Conservation (phyloP, 768 basidiomycete species). For the Boletus fagicola region DNA sequence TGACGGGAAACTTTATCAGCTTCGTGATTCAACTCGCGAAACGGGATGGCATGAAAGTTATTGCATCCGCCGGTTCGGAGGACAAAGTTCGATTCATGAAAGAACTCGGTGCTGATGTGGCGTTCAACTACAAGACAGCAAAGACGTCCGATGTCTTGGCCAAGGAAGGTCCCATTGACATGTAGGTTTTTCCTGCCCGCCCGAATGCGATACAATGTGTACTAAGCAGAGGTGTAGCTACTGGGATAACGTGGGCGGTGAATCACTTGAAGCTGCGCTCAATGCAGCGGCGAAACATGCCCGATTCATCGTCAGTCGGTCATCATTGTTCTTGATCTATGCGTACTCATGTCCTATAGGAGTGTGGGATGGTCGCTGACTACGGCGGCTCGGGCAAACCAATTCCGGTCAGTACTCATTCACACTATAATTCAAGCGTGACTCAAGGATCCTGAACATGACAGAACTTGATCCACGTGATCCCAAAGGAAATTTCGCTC, state of each 20-base stretch:
- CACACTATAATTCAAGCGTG: not conserved
- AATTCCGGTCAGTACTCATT: not conserved
- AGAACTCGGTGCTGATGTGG: constrained; percentile 63
- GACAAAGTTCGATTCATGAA: constrained; percentile 66
- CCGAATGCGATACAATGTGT: not conserved
- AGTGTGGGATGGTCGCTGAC: constrained; percentile 30
- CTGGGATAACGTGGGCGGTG: constrained; percentile 57
- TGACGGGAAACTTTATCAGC: constrained; percentile 20
- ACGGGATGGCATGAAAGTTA: constrained; percentile 56
- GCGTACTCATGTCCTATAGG: constrained; percentile 16
- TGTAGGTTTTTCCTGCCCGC: constrained; percentile 32
- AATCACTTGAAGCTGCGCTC: constrained; percentile 55
- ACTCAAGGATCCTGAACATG: not conserved
- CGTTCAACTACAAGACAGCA: constrained; percentile 72
- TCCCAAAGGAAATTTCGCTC: constrained; percentile 42
- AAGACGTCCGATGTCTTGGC: constrained; percentile 49
- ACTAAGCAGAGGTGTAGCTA: constrained; percentile 6
- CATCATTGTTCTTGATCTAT: not conserved
- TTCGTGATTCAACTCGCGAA: constrained; percentile 54
- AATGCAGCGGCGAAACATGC: constrained; percentile 43
- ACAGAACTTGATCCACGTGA: constrained; percentile 39
- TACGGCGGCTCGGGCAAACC: not conserved
- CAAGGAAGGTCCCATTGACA: constrained; percentile 56
- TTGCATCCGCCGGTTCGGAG: constrained; percentile 70
- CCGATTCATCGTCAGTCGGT: constrained; percentile 43